Percentiles rank a stretch among this genome's conserved stretches.
Evolutionary conservation across 176 grass and related monocot genomes (phyloP).

Genomic region (Chloris gayana): DNA sequence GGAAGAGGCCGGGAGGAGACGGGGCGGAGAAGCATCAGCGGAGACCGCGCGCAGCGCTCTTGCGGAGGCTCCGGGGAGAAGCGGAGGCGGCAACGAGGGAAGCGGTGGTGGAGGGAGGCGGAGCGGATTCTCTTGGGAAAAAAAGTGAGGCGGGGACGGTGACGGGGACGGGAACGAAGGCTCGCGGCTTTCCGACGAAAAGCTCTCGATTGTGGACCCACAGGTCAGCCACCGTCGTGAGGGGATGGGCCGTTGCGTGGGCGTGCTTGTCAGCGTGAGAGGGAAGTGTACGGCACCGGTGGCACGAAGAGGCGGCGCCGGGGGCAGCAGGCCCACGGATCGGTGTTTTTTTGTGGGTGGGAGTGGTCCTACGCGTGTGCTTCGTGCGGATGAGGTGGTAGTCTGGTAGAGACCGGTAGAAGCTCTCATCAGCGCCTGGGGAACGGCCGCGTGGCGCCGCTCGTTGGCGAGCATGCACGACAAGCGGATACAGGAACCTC

Average conservation of each 20-base stretch:
- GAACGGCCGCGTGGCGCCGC: slow-evolving; percentile 10
- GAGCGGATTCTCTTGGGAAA: slow-evolving; percentile 10
- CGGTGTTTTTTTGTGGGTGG: background rate
- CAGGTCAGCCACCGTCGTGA: background rate
- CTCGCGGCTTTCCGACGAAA: slow-evolving; percentile 33
- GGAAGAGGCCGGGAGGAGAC: slow-evolving; percentile 5
- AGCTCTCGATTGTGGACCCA: background rate
- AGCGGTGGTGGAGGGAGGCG: slow-evolving; percentile 44
- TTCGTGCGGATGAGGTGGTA: background rate
- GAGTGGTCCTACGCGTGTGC: background rate
- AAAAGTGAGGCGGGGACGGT: slow-evolving; percentile 9
- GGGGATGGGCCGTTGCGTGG: background rate
- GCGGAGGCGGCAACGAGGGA: slow-evolving; percentile 1
- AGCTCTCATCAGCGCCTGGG: background rate
- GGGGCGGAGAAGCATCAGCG: slow-evolving; percentile 65
- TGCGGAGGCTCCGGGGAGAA: background rate
- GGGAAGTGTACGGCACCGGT: background rate
- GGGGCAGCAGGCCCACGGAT: background rate
- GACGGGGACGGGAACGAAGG: slow-evolving; percentile 19
- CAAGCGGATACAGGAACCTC: background rate
- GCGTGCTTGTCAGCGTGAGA: background rate
- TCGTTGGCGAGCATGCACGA: slow-evolving; percentile 14
- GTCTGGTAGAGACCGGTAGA: background rate
- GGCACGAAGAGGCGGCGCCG: background rate
- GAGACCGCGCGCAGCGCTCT: background rate